Evolutionary conservation across 2,329 filamentous ascomycete genomes (phyloP).

Genomic region (Beauveria rudraprayagi): DNA sequence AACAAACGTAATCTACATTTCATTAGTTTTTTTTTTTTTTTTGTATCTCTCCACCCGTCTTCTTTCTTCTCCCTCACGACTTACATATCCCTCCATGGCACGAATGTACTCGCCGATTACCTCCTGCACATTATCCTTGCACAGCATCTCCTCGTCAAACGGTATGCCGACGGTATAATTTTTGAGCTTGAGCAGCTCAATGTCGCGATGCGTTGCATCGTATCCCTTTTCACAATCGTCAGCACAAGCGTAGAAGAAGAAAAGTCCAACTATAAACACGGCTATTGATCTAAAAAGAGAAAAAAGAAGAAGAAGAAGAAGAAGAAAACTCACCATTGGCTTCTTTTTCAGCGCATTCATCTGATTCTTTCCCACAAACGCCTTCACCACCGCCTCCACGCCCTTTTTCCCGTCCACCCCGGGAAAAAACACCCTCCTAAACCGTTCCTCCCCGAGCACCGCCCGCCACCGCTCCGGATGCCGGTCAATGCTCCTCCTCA

Average conservation of each 20-base stretch:
- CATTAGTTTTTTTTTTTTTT: not conserved
- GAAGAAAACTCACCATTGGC: constrained; percentile 58
- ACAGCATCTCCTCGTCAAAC: constrained; percentile 58
- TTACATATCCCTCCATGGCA: constrained; percentile 72
- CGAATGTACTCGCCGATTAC: constrained; percentile 57
- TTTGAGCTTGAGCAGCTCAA: constrained; percentile 69
- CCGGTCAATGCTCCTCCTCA: constrained; percentile 69
- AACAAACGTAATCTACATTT: constrained; percentile 56
- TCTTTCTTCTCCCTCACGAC: constrained; percentile 21
- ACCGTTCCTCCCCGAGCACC: constrained; percentile 51
- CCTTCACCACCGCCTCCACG: constrained; percentile 51
- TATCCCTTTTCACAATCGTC: constrained; percentile 51
- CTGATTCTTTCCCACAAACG: constrained; percentile 63
- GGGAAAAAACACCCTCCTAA: constrained; percentile 59
- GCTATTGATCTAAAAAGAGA: too few species aligned
- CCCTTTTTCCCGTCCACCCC: constrained; percentile 23
- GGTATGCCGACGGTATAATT: constrained; percentile 68
- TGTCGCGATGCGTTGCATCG: constrained; percentile 64
- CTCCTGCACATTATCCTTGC: constrained; percentile 53
- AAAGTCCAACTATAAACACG: not conserved
- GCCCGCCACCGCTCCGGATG: constrained; percentile 62
- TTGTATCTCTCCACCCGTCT: not conserved
- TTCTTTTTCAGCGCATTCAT: constrained; percentile 74
- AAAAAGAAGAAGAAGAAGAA: too few species aligned
- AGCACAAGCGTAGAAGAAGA: not conserved